These are phyloP conservation scores for Castanea mollissima DNA, from an alignment of 306 rosid genomes.

Conservation along the genomic window DNA sequence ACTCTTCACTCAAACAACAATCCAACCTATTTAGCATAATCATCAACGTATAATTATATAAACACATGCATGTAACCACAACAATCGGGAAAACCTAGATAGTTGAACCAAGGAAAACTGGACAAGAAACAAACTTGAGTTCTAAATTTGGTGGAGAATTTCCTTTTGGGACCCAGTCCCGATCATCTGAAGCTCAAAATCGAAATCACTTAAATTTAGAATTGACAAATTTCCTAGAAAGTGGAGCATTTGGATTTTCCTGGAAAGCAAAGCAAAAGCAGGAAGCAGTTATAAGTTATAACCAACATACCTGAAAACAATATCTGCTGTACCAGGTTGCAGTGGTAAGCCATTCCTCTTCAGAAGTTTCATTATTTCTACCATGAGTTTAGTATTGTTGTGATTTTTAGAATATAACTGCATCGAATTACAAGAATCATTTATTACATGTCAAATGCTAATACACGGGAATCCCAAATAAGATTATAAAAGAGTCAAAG, in stretches of 20 bases:
- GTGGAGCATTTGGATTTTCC: not conserved
- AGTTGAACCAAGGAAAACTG: not conserved
- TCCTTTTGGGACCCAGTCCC: not conserved
- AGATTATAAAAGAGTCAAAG: conserved; percentile 7
- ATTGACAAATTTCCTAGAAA: not conserved
- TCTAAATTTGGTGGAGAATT: not conserved
- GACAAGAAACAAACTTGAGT: not conserved
- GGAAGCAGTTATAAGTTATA: not conserved
- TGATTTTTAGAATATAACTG: conserved; percentile 68
- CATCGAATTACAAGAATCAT: conserved; percentile 23
- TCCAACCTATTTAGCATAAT: not conserved
- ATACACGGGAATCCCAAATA: conserved; percentile 13
- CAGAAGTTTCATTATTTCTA: conserved; percentile 70
- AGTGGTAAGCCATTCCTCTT: conserved; percentile 68
- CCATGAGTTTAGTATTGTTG: conserved; percentile 65
- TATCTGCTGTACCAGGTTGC: conserved; percentile 98
- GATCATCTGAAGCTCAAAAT: not conserved
- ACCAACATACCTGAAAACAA: conserved; percentile 70
- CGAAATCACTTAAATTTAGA: not conserved
- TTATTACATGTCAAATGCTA: conserved; percentile 18
- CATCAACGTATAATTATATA: not conserved
- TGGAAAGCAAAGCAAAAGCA: conserved; percentile 14
- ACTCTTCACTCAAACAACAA: not conserved
- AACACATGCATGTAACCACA: not conserved
- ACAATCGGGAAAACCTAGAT: not conserved